Evolutionary conservation across 148 eudicot genomes (phyloP).

Genomic region (Camellia lanceoleosa): DNA sequence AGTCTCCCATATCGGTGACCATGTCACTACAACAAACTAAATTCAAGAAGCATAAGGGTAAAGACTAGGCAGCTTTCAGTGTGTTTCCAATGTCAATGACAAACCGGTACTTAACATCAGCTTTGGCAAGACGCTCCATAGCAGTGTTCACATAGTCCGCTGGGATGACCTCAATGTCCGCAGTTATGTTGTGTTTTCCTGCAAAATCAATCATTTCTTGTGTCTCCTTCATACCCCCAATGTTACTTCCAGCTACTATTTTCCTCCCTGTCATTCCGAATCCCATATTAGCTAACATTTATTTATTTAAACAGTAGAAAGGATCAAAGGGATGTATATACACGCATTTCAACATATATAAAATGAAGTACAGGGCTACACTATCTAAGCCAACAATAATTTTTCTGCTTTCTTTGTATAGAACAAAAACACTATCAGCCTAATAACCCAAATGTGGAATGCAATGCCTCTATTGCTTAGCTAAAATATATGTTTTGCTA

Average conservation of each 20-base stretch:
- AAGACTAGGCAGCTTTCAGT: constrained; percentile 12
- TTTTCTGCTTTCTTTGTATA: too few relatives aligned
- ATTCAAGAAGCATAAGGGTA: not conserved
- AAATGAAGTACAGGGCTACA: too few relatives aligned
- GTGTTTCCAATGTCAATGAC: constrained; percentile 38
- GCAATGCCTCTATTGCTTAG: too few relatives aligned
- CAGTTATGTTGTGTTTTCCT: constrained; percentile 30
- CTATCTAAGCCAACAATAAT: too few relatives aligned
- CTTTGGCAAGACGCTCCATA: constrained; percentile 39
- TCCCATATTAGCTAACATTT: not conserved
- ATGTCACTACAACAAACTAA: not conserved
- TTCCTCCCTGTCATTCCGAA: constrained; percentile 17
- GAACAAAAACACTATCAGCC: too few relatives aligned
- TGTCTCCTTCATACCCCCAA: constrained; percentile 36
- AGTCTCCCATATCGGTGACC: not conserved
- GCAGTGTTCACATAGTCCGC: constrained; percentile 30
- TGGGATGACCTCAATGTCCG: constrained; percentile 37
- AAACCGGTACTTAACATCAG: constrained; percentile 38
- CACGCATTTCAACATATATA: too few relatives aligned
- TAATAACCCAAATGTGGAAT: too few relatives aligned
- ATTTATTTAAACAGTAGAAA: too few relatives aligned
- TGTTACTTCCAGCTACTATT: constrained; percentile 27
- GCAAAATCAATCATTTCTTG: constrained; percentile 47
- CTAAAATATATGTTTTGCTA: not conserved
- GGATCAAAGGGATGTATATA: too few relatives aligned